Conservation (phyloP, 352 stramenopile species). For the Globisporangium paddicum region DNA sequence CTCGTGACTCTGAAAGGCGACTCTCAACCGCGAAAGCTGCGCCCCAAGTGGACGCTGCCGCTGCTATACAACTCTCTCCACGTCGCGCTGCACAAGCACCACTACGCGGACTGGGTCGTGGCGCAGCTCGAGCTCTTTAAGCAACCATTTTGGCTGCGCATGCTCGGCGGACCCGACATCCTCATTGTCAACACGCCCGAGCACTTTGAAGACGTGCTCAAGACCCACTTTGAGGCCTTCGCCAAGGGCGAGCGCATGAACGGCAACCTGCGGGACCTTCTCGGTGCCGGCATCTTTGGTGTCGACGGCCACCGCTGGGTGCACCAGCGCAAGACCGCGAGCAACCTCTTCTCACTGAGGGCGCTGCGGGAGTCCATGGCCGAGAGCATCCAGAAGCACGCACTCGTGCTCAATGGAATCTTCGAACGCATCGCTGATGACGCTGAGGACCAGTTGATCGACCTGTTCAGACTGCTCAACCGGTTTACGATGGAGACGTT, state of each 20-base stretch:
- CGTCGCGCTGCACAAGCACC: too few relatives aligned
- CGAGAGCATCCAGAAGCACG: constrained; percentile 10
- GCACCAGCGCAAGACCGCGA: constrained; percentile 31
- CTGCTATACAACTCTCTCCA: too few relatives aligned
- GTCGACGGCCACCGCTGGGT: constrained; percentile 22
- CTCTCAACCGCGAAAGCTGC: too few relatives aligned
- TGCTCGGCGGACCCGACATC: constrained; percentile 2
- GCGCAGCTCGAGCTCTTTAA: constrained; percentile 3
- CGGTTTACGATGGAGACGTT: constrained; percentile 51
- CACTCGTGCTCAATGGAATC: background rate
- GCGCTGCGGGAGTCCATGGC: constrained; percentile 25
- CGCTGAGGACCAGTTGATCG: background rate
- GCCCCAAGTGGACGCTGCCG: too few relatives aligned
- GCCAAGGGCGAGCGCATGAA: constrained; percentile 17
- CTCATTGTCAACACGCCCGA: constrained; percentile 13
- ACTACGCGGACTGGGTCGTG: constrained; percentile 5
- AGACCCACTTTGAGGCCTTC: constrained; percentile 22
- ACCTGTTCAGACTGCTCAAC: constrained; percentile 23
- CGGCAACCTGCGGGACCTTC: constrained; percentile 14
- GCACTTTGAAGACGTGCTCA: constrained; percentile 19
- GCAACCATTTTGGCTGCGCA: constrained; percentile 4
- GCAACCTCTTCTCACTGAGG: constrained; percentile 22
- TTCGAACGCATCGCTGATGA: background rate
- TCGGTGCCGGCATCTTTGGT: constrained; percentile 19
- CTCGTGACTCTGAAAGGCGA: too few relatives aligned